Evolutionary conservation across 106 monocot genomes (phyloP), one percentile per base, ranked within the genome.

Genomic region (Xerophyta viscosa): DNA sequence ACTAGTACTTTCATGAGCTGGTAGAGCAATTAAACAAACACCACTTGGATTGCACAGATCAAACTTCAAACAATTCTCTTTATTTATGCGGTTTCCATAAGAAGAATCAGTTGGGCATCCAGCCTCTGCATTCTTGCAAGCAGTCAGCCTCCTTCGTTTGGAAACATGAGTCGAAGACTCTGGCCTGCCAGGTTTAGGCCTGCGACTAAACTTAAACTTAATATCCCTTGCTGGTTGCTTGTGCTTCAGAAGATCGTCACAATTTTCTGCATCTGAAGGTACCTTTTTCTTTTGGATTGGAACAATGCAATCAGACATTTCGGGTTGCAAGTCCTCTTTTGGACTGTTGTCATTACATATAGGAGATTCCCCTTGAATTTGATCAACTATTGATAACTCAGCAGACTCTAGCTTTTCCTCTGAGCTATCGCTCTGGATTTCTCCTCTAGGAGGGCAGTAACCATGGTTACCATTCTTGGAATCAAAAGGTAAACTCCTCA

Each of bases 401-500:
- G 29, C 58, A 27, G 78, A 50, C 27, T 42, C 50, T 9, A n/a
- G 29, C 28, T 50, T 3, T 10, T 64, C 61, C 20, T 30, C 46
- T 14, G 54, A 73, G 8, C 31, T 72, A 28, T 58, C 63, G 46
- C 63, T 64, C 18, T 37, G 50, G 21, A 23, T 67, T 46, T 63
- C 52, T 63, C 26, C 29, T 30, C 33, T 52, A 64, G 31, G 23
- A 53, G 37, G 27, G 19, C 27, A 46, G 20, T 41, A 29, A 20
- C 14, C 41, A 44, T 55, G 60, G 17, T 6, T 61, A 27, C 9
- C 11, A 29, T 6, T 25, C n/a, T n/a, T n/a, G 8, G 48, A 28
- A 51, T 68, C 79, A 39, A 29, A 20, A 46, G 79, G 84, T 47
- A 85, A 65, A 69, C 75, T 68, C 45, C 79, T 67, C 27, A 76